These are phyloP conservation scores for Vigna unguiculata DNA, from an alignment of 306 rosid species.

Conservation along the genomic window DNA sequence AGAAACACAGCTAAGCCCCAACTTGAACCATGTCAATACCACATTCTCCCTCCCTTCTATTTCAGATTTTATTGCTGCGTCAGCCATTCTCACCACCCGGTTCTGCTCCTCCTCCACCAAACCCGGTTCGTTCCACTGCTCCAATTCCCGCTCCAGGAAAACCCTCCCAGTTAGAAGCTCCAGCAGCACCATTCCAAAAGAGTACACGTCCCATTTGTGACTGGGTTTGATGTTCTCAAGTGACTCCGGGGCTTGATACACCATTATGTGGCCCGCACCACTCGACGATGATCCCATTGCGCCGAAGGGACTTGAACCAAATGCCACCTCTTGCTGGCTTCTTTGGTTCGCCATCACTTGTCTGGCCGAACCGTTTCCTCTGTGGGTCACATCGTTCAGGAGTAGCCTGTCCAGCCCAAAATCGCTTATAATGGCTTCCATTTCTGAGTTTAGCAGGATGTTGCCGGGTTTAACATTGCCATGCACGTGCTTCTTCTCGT, in stretches of 20 bases:
- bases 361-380: slow-evolving; percentile 55
- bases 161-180: slow-evolving; percentile 78
- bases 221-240: slow-evolving; percentile 63
- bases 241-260: slow-evolving; percentile 85
- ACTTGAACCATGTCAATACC: slow-evolving; percentile 58
- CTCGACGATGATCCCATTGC: slow-evolving; percentile 26
- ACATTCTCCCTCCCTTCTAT: slow-evolving; percentile 69
- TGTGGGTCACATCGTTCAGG: slow-evolving; percentile 42
- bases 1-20: slow-evolving; percentile 77
- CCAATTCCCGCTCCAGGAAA: slow-evolving; percentile 66
- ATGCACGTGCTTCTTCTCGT: slow-evolving; percentile 89
- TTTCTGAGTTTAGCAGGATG: slow-evolving; percentile 67
- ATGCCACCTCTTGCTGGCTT: slow-evolving; percentile 39
- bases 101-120: slow-evolving; percentile 61
- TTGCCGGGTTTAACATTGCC: slow-evolving; percentile 81
- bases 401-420: slow-evolving; percentile 72
- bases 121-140: slow-evolving; percentile 55
- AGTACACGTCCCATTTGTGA: slow-evolving; percentile 85
- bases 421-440: slow-evolving; percentile 78
- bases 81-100: slow-evolving; percentile 65
- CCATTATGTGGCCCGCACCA: slow-evolving; percentile 24
- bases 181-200: slow-evolving; percentile 80
- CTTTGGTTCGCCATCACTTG: slow-evolving; percentile 53
- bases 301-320: slow-evolving; percentile 54
- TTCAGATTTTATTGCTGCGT: slow-evolving; percentile 63